Conservation (phyloP, 257 asterid genomes). For the Plantago elongata region DNA sequence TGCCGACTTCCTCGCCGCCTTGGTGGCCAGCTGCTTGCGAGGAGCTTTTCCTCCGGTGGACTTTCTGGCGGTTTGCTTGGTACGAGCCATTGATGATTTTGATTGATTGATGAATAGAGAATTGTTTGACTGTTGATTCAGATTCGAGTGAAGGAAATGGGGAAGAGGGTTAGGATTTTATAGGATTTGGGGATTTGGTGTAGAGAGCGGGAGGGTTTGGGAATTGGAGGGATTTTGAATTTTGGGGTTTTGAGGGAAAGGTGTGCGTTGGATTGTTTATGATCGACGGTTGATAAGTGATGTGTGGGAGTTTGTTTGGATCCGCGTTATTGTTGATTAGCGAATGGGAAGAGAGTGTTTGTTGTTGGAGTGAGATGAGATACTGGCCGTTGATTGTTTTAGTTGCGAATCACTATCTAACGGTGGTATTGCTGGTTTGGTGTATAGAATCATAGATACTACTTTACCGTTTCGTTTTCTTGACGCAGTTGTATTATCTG, state of each 20-base stretch:
- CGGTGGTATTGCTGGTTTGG: too few species aligned
- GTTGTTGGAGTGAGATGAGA: neutral
- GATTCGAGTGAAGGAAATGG: neutral
- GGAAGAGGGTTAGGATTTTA: constrained; percentile 5
- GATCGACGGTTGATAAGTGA: neutral
- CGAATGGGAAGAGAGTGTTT: constrained; percentile 9
- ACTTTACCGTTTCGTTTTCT: too few species aligned
- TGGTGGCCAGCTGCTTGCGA: constrained; percentile 32
- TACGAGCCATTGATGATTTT: constrained; percentile 19
- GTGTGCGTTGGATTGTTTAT: constrained; percentile 1
- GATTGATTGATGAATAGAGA: neutral
- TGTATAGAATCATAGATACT: too few species aligned
- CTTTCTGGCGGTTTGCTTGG: constrained; percentile 32
- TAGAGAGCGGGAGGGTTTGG: neutral
- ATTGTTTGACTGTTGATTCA: neutral
- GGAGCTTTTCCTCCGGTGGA: constrained; percentile 37
- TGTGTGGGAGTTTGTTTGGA: neutral
- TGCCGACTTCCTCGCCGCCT: constrained; percentile 35
- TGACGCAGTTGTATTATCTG: too few species aligned
- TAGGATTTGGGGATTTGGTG: constrained; percentile 4
- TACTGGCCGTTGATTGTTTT: neutral
- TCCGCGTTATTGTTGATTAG: neutral
- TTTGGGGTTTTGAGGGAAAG: neutral
- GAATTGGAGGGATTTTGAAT: constrained; percentile 3
- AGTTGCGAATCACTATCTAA: neutral